A percentile compares a stretch with the other conserved stretches of the same genome.
These are phyloP conservation scores for Claviceps digitariae DNA, from an alignment of 2,329 filamentous ascomycete species.

Conservation along the genomic window DNA sequence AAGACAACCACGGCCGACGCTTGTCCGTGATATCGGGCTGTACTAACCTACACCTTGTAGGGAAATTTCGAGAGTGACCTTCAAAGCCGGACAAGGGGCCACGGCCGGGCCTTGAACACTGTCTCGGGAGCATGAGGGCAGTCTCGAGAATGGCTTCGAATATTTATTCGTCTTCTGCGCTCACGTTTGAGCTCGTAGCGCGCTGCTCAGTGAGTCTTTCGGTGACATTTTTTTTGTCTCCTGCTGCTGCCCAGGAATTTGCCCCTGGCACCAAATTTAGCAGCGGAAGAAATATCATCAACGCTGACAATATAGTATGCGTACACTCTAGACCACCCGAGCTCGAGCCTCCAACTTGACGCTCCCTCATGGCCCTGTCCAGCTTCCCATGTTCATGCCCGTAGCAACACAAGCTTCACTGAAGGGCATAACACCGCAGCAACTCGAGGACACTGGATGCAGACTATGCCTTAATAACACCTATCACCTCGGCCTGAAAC, in stretches of 20 bases:
- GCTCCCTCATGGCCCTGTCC: slow-evolving; percentile 82
- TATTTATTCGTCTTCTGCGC: slow-evolving; percentile 46
- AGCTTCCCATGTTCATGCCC: slow-evolving; percentile 94
- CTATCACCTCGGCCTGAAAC: slow-evolving; percentile 90
- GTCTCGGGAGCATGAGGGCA: slow-evolving; percentile 14
- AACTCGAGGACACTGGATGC: slow-evolving; percentile 80
- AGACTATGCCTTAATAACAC: slow-evolving; percentile 94
- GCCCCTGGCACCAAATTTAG: no score
- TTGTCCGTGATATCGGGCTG: background rate
- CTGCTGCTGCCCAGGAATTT: no score
- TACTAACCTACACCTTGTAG: slow-evolving; percentile 3
- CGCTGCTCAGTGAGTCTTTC: slow-evolving; percentile 58
- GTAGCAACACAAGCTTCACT: slow-evolving; percentile 93
- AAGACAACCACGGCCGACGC: background rate
- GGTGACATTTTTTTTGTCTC: background rate
- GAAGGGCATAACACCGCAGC: slow-evolving; percentile 85
- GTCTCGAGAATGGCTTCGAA: slow-evolving; percentile 34
- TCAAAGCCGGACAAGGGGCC: background rate
- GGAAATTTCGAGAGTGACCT: slow-evolving; percentile 6
- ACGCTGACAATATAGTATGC: background rate
- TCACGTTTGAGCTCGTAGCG: slow-evolving; percentile 66
- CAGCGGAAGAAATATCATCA: background rate
- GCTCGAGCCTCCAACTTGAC: slow-evolving; percentile 79
- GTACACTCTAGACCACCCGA: slow-evolving; percentile 61
- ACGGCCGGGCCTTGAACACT: background rate